Percentiles rank a stretch among this genome's conserved stretches.
phyloP scores from a whole-genome alignment of 495 filamentous ascomycete species.

The Penicillium flavigenum region DNA sequence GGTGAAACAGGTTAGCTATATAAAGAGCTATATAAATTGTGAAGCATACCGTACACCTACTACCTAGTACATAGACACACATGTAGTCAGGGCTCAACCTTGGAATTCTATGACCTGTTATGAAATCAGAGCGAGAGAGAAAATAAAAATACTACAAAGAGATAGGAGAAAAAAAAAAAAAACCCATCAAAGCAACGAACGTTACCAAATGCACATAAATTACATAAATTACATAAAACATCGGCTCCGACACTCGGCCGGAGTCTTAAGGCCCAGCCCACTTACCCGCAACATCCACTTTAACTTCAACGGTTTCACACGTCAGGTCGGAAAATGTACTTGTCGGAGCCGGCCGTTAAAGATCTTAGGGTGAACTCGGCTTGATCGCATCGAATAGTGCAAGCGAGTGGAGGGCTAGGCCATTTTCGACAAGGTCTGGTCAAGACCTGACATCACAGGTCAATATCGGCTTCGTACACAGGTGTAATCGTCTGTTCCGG shows the following conservation, averaged over 20 bases:
- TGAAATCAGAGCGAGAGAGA: too few relatives aligned
- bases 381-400: constrained; percentile 23
- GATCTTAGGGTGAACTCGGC: constrained; percentile 37
- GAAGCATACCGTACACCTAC: neutral
- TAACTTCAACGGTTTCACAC: constrained; percentile 23
- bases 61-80: too few relatives aligned
- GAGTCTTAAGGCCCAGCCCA: constrained; percentile 16
- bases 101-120: too few relatives aligned
- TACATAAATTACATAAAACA: constrained; percentile 1
- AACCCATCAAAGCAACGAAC: neutral
- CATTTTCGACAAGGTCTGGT: neutral
- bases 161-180: too few relatives aligned
- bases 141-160: neutral
- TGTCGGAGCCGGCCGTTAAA: constrained; percentile 38
- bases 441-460: constrained; percentile 24
- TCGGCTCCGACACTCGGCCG: constrained; percentile 40
- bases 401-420: constrained; percentile 6
- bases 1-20: neutral
- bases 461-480: constrained; percentile 19
- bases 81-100: too few relatives aligned
- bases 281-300: constrained; percentile 12
- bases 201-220: neutral
- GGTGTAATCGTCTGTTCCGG: constrained; percentile 19
- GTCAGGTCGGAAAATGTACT: constrained; percentile 7
- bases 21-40: neutral